Evolutionary conservation across 2,329 filamentous ascomycete species (phyloP).

Genomic region (Aspergillus versicolor): DNA sequence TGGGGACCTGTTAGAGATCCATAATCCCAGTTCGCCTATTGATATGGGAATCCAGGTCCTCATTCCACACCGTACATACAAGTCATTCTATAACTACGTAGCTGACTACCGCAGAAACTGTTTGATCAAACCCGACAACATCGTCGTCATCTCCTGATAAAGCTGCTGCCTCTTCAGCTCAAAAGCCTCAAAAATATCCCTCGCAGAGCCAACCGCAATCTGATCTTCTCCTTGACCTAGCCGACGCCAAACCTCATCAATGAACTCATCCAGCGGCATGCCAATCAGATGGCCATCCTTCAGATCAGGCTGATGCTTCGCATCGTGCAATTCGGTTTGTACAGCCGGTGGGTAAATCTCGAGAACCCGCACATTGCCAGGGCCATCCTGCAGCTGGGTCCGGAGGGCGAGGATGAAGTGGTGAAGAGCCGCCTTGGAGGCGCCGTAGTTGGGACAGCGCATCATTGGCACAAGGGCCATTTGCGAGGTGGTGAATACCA

Average conservation of each 20-base stretch:
- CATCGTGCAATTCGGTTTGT: conserved; percentile 58
- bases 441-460: conserved; percentile 53
- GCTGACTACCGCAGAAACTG: conserved; percentile 20
- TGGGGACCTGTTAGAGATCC: no score
- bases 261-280: conserved; percentile 56
- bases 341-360: conserved; percentile 58
- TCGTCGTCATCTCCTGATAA: conserved; percentile 30
- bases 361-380: conserved; percentile 52
- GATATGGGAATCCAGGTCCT: no score
- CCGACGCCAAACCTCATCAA: conserved; percentile 49
- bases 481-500: conserved; percentile 51
- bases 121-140: conserved; percentile 22
- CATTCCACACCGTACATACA: no score
- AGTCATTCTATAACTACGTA: background rate
- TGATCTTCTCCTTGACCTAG: conserved; percentile 51
- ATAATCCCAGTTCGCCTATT: no score
- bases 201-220: conserved; percentile 50
- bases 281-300: conserved; percentile 51
- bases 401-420: conserved; percentile 54
- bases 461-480: conserved; percentile 52
- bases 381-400: conserved; percentile 45
- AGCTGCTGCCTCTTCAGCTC: conserved; percentile 50
- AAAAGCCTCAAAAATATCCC: conserved; percentile 44
- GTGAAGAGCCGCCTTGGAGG: conserved; percentile 56
- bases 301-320: conserved; percentile 55